phyloP scores from a whole-genome alignment of 1,284 basidiomycete species.

The Ceratobasidium sp. region DNA sequence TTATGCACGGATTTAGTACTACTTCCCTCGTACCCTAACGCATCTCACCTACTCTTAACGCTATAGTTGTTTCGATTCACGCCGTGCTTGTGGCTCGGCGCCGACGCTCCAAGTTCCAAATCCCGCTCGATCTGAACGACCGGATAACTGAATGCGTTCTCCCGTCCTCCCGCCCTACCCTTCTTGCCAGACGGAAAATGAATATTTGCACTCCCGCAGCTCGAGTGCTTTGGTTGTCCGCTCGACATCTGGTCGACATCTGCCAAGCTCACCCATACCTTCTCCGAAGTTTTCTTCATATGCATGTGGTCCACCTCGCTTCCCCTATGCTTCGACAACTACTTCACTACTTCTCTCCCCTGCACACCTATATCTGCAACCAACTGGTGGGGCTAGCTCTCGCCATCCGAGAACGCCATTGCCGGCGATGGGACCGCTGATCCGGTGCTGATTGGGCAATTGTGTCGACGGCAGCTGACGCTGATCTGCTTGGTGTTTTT shows the following conservation, averaged over 20 bases:
- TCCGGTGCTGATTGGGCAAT: conserved; percentile 41
- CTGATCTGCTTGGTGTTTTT: conserved; percentile 79
- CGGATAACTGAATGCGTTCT: too few relatives aligned
- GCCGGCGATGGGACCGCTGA: conserved; percentile 16
- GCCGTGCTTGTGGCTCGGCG: too few relatives aligned
- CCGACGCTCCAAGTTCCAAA: too few relatives aligned
- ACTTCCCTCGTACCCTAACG: too few relatives aligned
- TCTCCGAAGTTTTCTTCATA: conserved; percentile 87
- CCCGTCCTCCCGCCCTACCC: too few relatives aligned
- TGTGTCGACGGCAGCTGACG: conserved; percentile 66
- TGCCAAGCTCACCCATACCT: conserved; percentile 79
- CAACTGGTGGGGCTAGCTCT: conserved; percentile 75
- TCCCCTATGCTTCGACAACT: conserved; percentile 89
- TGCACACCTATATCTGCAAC: conserved; percentile 70
- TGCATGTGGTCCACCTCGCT: conserved; percentile 93
- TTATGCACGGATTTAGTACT: too few relatives aligned
- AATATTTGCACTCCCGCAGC: conserved; percentile 51
- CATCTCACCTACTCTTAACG: too few relatives aligned
- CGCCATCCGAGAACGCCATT: conserved; percentile 58
- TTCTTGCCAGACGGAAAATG: too few relatives aligned
- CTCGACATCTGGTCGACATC: conserved; percentile 90
- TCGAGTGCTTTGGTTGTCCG: conserved; percentile 91
- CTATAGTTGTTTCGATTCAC: too few relatives aligned
- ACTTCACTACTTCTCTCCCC: conserved; percentile 85
- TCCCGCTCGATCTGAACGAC: too few relatives aligned